Base-by-base conservation (phyloP, 1,139 yeast species). In the Spathaspora sp. region DNA sequence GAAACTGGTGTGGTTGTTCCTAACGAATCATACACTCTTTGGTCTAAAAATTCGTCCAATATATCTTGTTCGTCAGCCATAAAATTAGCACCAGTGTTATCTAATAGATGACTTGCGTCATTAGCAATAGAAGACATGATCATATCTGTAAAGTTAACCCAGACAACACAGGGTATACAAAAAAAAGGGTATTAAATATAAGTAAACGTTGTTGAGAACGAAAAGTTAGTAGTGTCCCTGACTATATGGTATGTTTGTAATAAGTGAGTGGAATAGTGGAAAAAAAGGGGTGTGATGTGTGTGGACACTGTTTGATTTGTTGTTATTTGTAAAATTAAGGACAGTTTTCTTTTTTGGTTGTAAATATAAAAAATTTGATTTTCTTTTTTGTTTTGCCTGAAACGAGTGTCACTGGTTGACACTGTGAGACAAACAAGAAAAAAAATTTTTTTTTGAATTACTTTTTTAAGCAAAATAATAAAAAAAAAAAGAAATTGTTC, bases 1-100 rank as follows among this genome's bases (percentile, higher is more conserved):
- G 39, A 24, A 13, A 50, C 58, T 3, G 69, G 69, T 2, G 68
- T 60, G 45, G 57, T 63, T 17, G 59, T 56, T 9, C 65, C 65
- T 42, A 67, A 51, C 16, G 68, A 62, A 26, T 77, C 82, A 51
- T 78, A 80, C 2, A 80, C 76, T 46, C 84, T 64, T 55, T 77
- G 80, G 58, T 81, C 86, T 45, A 81, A 65, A 53, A 81, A 80
- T 59, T 81, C 86, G 54, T 79, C 83, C 44, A 81, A 59, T 36
- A 74, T 70, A 49, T 74, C 78, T 40, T 70, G 74, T 44, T 69
- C 72, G 24, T 68, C 50, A 15, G 43, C 5, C 9, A 39, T 34
- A 38, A 23, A 26, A 16, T 25, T n/a, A 27, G 38, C 20, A 26
- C 26, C 26, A 18, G 16, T 26, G 18, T 36, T 43, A 26, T 45